A percentile compares a stretch with the other conserved stretches of the same genome.
These are phyloP conservation scores for Wolfiporia cocos DNA, from an alignment of 1,284 basidiomycete genomes.

Conservation along the genomic window DNA sequence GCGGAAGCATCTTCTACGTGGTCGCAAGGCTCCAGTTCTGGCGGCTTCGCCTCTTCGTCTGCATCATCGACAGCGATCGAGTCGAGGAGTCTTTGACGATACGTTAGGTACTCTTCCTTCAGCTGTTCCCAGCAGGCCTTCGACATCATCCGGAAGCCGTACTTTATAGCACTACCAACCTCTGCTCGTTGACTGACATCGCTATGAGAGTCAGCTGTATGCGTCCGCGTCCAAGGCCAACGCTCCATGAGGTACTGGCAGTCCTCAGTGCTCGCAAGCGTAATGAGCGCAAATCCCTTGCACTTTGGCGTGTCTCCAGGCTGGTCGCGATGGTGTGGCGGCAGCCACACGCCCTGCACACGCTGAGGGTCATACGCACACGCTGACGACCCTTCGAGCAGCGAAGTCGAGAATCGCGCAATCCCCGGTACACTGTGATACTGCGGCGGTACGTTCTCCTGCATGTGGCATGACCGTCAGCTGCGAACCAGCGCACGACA, in stretches of 20 bases:
- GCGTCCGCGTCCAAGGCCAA: slow-evolving; percentile 74
- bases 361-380: slow-evolving; percentile 8
- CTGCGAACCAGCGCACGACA: no score
- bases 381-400: slow-evolving; percentile 28
- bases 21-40: not conserved
- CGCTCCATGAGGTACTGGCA: slow-evolving; percentile 34
- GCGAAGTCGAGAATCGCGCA: slow-evolving; percentile 33
- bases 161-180: slow-evolving; percentile 40
- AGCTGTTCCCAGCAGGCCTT: slow-evolving; percentile 57
- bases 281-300: slow-evolving; percentile 70
- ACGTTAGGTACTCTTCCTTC: slow-evolving; percentile 57
- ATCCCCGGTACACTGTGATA: slow-evolving; percentile 44
- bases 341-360: slow-evolving; percentile 50
- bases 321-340: slow-evolving; percentile 55
- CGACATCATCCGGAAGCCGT: slow-evolving; percentile 50
- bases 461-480: not conserved
- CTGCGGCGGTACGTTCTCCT: slow-evolving; percentile 67
- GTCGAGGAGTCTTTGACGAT: slow-evolving; percentile 45
- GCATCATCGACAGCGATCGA: slow-evolving; percentile 28
- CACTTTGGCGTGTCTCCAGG: slow-evolving; percentile 44
- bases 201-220: no score
- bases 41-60: not conserved
- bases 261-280: slow-evolving; percentile 35
- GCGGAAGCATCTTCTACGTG: not conserved
- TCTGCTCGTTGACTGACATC: no score